Evolutionary conservation across 768 basidiomycete genomes (phyloP).

Genomic region (Serendipita sp.): DNA sequence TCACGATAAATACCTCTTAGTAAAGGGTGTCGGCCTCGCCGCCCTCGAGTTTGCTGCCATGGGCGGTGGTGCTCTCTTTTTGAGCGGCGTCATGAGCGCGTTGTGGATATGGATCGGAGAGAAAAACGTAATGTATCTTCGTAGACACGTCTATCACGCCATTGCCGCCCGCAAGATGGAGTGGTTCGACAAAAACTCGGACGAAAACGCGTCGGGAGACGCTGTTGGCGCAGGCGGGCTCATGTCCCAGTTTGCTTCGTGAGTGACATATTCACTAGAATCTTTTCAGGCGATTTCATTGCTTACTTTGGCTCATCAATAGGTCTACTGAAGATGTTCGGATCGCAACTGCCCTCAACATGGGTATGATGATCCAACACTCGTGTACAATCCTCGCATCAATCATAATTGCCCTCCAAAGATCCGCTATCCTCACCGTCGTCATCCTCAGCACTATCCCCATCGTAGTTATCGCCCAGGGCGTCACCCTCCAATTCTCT

Average conservation of each 20-base stretch:
- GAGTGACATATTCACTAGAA: conserved; percentile 7
- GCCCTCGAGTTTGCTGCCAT: conserved; percentile 53
- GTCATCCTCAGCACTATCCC: conserved; percentile 88
- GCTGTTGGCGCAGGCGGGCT: conserved; percentile 72
- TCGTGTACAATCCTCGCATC: conserved; percentile 62
- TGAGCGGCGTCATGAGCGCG: conserved; percentile 58
- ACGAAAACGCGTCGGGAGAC: conserved; percentile 23
- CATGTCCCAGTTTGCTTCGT: conserved; percentile 88
- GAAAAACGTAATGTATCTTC: conserved; percentile 48
- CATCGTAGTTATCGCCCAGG: conserved; percentile 58
- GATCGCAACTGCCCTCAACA: conserved; percentile 61
- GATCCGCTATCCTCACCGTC: conserved; percentile 70
- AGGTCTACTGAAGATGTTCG: conserved; percentile 95
- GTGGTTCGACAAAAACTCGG: conserved; percentile 57
- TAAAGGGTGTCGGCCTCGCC: conserved; percentile 34
- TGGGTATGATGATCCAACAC: conserved; percentile 67
- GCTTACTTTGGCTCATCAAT: conserved; percentile 8
- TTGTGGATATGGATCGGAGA: conserved; percentile 87
- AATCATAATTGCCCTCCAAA: conserved; percentile 64
- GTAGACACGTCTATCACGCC: conserved; percentile 50
- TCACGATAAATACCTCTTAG: conserved; percentile 9
- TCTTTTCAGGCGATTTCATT: not conserved
- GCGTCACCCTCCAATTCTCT: conserved; percentile 51
- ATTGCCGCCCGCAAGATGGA: conserved; percentile 57
- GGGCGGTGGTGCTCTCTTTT: conserved; percentile 44